A percentile compares a stretch with the other conserved stretches of the same genome.
These are phyloP conservation scores for Westerdykella sp. DNA, from an alignment of 2,329 filamentous ascomycete species.

Conservation along the genomic window DNA sequence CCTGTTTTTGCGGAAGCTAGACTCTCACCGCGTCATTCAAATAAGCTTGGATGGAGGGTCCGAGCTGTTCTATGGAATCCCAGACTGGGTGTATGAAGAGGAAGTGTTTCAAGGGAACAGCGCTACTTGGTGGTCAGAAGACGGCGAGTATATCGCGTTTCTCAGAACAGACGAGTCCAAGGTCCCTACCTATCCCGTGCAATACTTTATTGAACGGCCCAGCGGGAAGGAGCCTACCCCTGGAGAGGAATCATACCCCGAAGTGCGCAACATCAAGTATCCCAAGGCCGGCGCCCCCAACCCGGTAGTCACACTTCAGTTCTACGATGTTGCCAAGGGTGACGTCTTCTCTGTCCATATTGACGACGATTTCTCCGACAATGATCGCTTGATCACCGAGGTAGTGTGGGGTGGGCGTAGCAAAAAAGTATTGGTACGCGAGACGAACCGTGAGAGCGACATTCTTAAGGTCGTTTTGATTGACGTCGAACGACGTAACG, in stretches of 20 bases:
- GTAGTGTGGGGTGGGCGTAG: conserved; percentile 76
- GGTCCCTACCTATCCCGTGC: conserved; percentile 85
- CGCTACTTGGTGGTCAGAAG: conserved; percentile 91
- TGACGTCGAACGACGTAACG: conserved; percentile 66
- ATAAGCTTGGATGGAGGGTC: conserved; percentile 83
- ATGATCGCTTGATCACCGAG: conserved; percentile 85
- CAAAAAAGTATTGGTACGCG: conserved; percentile 74
- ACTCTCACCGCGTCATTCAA: conserved; percentile 55
- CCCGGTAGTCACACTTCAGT: conserved; percentile 77
- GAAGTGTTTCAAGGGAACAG: conserved; percentile 75
- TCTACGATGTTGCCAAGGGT: conserved; percentile 74
- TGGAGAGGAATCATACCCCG: conserved; percentile 83
- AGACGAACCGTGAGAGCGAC: conserved; percentile 92
- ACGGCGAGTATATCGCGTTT: conserved; percentile 85
- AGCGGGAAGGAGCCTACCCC: conserved; percentile 62
- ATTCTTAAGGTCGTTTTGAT: conserved; percentile 81
- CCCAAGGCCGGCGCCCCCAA: conserved; percentile 94
- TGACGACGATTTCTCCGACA: conserved; percentile 67
- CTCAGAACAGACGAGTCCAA: conserved; percentile 87
- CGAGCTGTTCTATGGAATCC: conserved; percentile 89
- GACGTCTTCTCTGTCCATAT: conserved; percentile 77
- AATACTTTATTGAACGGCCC: conserved; percentile 86
- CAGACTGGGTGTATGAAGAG: conserved; percentile 94
- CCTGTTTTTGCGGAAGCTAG: conserved; percentile 68
- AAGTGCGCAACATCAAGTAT: conserved; percentile 90